Evolutionary conservation across 257 asterid species (phyloP).

Genomic region (Scutellaria galericulata): DNA sequence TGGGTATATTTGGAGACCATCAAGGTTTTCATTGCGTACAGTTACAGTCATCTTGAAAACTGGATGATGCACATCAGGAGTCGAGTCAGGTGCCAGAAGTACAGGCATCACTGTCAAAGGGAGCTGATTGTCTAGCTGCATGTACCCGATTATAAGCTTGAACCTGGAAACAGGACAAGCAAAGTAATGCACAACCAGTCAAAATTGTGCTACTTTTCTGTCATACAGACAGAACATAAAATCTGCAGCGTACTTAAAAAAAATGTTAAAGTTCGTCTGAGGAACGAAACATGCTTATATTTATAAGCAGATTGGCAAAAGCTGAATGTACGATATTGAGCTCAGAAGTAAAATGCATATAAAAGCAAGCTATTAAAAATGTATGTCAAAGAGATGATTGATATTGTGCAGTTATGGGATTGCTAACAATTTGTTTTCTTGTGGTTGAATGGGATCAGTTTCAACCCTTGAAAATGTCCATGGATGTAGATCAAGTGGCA

Average conservation of each 20-base stretch:
- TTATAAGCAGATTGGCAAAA: slow-evolving; percentile 8
- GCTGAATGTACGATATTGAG: slow-evolving; percentile 19
- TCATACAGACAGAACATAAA: background rate
- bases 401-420: slow-evolving; percentile 1
- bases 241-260: no score
- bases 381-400: background rate
- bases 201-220: slow-evolving; percentile 9
- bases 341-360: slow-evolving; percentile 19
- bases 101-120: slow-evolving; percentile 95
- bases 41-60: slow-evolving; percentile 94
- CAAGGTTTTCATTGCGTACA: slow-evolving; percentile 68
- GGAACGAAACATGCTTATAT: background rate
- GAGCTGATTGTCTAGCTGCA: slow-evolving; percentile 97
- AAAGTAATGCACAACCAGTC: slow-evolving; percentile 29
- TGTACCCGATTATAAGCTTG: slow-evolving; percentile 84
- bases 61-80: slow-evolving; percentile 77
- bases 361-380: slow-evolving; percentile 10
- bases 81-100: slow-evolving; percentile 88
- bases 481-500: slow-evolving; percentile 13
- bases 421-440: background rate
- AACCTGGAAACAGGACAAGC: slow-evolving; percentile 56
- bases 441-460: no score
- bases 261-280: no score
- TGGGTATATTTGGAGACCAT: slow-evolving; percentile 91
- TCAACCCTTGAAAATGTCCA: background rate